Evolutionary conservation across 208 protist species (phyloP), one percentile per base, ranked within the genome.

Genomic region (Crithidia fasciculata): DNA sequence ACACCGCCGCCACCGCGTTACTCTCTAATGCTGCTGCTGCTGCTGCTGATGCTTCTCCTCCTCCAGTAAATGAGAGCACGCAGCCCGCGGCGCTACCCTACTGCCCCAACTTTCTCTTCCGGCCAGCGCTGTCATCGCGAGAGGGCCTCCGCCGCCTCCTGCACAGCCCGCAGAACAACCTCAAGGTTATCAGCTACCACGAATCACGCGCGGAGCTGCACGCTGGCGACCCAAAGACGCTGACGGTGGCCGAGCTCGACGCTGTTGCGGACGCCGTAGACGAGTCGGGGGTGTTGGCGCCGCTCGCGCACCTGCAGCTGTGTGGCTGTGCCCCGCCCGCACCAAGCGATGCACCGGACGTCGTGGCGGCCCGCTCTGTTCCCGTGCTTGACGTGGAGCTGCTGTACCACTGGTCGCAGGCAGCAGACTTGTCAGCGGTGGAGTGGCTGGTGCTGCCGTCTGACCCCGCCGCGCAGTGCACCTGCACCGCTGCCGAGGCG

Each of bases 21-120:
- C 28, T 28, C 0, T 28, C 28, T 37, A 2, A 65, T n/a, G 45
- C 45, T 13, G 45, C 45, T 15, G 12, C 45, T 13, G 12, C 45
- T 49, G 7, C 0, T 13, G 45, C 45, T 8, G 7, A 8, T 49
- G 45, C 45, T 15, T 13, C 45, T 15, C 45, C 45, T 15, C 0
- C 45, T 13, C 45, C 7, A 13, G 2, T 49, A 49, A 13, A 49
- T 49, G 39, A 43, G 15, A 4, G 4, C 0, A 4, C 18, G 19
- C 16, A 9, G 16, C 18, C 5, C 2, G 18, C 37, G 12, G 18
- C 3, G 15, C 13, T n/a, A n/a, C 36, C 40, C 5, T 95, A 91
- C 78, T 95, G 90, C 66, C 90, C 90, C 15, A 93, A 90, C 72
- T 68, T 57, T 37, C 77, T 79, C 19, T 92, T 72, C 72, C 76